Base-by-base conservation (phyloP, 306 rosid species). In the Inga leiocalycina region DNA sequence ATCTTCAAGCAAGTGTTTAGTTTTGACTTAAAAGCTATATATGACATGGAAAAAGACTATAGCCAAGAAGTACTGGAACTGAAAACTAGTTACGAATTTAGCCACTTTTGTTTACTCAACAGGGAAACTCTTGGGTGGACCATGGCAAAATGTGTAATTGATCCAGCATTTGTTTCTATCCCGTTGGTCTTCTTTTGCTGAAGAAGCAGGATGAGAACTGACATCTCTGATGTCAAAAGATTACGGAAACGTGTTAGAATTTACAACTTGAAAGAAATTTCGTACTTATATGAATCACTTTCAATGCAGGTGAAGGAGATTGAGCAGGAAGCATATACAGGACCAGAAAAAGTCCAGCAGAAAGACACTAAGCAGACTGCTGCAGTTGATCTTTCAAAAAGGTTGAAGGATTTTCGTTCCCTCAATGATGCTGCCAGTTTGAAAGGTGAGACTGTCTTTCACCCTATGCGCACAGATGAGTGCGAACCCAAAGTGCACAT, bases 321-420 rank as follows among this genome's bases (percentile, higher is more conserved):
- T 87, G 87, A 94, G 86, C 94, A 80, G 84, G 97, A 94, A 88
- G 88, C 79, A 76, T 85, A 87, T 87, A 85, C 84, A 56, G 92
- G 88, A 85, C 92, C 94, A 49, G 91, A 91, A 85, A 74, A 83
- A 17, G 84, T 84, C 10, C 87, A 86, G 81, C 89, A 91, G 72
- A 92, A 94, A 85, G 97, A 92, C 46, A 70, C 87, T 46, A 91
- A 89, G 89, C 97, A 90, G 80, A 92, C 92, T 61, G 93, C 96
- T 79, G 99, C 98, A 3, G 93, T 89, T 84, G 98, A 86, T 91
- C 91, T 97, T 84, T 97, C 99, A 35, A 97, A 97, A 87, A 90
- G 98, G 83, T 86, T 97, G 74, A 91, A 94, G 89, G 97, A 97
- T 86, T 85, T 94, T 39, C 99, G 88, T 37, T 82, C 97, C 51